These are phyloP conservation scores for Diutina rugosa DNA, from an alignment of 1,139 yeast genomes.

Conservation along the genomic window DNA sequence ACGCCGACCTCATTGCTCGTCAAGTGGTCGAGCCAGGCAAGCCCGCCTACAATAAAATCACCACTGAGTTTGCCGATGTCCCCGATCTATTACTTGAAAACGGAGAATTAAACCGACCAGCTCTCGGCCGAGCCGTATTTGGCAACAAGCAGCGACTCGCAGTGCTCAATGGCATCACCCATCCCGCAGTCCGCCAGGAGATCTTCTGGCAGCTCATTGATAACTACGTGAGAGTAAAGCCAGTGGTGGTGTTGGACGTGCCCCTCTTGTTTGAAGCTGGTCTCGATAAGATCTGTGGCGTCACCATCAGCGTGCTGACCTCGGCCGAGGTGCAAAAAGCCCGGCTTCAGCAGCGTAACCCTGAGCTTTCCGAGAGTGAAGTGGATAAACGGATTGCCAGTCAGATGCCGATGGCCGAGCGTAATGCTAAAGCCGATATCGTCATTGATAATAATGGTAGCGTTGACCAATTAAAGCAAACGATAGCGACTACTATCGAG, in stretches of 20 bases:
- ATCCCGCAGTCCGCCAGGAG: constrained; percentile 73
- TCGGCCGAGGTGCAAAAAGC: constrained; percentile 41
- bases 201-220: constrained; percentile 44
- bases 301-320: constrained; percentile 58
- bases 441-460: constrained; percentile 50
- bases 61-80: constrained; percentile 44
- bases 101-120: constrained; percentile 50
- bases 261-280: constrained; percentile 81
- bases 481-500: constrained; percentile 33
- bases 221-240: constrained; percentile 38
- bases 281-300: constrained; percentile 60
- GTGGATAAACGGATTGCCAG: constrained; percentile 61
- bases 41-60: constrained; percentile 54
- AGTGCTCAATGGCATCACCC: constrained; percentile 64
- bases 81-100: constrained; percentile 43
- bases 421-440: constrained; percentile 48
- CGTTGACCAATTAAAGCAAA: constrained; percentile 31
- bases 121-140: constrained; percentile 70
- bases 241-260: constrained; percentile 69
- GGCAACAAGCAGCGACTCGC: constrained; percentile 42
- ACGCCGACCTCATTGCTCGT: constrained; percentile 83
- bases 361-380: constrained; percentile 51
- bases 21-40: constrained; percentile 76
- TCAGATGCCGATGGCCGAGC: constrained; percentile 58
- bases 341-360: constrained; percentile 55